Conservation (phyloP, 2,329 filamentous ascomycete species). For the Arthrobotrys entomopaga region DNA sequence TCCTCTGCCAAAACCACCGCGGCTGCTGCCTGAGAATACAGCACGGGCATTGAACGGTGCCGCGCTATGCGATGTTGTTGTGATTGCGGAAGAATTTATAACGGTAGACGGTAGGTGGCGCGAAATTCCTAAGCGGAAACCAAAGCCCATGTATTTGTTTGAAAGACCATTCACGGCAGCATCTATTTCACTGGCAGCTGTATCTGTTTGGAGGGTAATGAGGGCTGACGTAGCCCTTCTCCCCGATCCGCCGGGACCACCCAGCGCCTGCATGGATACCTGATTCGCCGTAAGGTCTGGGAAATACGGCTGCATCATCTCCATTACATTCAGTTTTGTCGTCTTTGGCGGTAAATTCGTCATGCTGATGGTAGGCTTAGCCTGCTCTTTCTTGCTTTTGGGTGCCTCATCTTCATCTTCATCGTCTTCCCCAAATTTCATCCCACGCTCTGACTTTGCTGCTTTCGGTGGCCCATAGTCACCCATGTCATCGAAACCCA, state of each 20-base stretch:
- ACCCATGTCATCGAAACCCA: slow-evolving; percentile 58
- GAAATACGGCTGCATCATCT: slow-evolving; percentile 67
- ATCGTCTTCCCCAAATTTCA: slow-evolving; percentile 67
- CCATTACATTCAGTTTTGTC: slow-evolving; percentile 69
- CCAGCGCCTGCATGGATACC: slow-evolving; percentile 74
- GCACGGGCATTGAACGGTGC: slow-evolving; percentile 80
- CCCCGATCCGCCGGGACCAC: slow-evolving; percentile 68
- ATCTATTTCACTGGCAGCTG: slow-evolving; percentile 84
- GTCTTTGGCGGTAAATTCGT: slow-evolving; percentile 72
- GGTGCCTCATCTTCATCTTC: slow-evolving; percentile 63
- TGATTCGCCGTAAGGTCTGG: slow-evolving; percentile 74
- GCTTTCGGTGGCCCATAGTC: slow-evolving; percentile 33
- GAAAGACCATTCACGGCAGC: slow-evolving; percentile 79
- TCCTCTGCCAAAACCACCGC: slow-evolving; percentile 67
- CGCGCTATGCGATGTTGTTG: slow-evolving; percentile 65
- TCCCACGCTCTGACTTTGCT: slow-evolving; percentile 46
- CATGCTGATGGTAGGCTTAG: slow-evolving; percentile 72
- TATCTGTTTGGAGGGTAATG: slow-evolving; percentile 81
- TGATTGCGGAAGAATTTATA: slow-evolving; percentile 65
- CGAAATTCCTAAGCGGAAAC: slow-evolving; percentile 82
- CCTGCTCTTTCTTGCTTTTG: slow-evolving; percentile 56
- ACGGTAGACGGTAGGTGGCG: slow-evolving; percentile 82
- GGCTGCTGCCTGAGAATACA: slow-evolving; percentile 66
- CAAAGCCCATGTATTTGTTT: slow-evolving; percentile 82
- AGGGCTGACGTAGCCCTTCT: slow-evolving; percentile 80